Conservation (phyloP, 345 rosid species). For the Firmiana major region DNA sequence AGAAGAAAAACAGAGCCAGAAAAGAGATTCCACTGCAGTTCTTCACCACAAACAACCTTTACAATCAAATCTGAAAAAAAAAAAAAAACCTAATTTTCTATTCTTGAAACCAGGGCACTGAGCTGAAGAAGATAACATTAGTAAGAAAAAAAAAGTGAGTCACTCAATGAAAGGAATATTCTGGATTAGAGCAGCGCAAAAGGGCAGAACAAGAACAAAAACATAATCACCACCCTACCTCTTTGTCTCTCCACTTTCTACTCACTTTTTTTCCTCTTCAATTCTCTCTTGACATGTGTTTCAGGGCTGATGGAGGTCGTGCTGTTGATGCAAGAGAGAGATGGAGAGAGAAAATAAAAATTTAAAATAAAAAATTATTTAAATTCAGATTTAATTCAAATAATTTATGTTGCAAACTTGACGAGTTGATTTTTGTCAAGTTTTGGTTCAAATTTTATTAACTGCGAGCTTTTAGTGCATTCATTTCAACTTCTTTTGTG, state of each 20-base stretch:
- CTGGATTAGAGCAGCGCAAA: background rate
- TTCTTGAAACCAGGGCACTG: constrained; percentile 26
- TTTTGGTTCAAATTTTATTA: too few relatives aligned
- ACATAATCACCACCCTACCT: background rate
- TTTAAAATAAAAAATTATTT: background rate
- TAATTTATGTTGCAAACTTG: too few relatives aligned
- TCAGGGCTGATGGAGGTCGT: constrained; percentile 9
- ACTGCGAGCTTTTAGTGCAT: too few relatives aligned
- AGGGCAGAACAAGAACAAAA: background rate
- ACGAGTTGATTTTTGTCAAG: too few relatives aligned
- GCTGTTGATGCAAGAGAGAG: constrained; percentile 17
- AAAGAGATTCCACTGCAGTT: background rate
- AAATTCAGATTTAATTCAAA: too few relatives aligned
- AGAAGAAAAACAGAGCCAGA: background rate
- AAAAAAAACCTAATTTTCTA: constrained; percentile 20
- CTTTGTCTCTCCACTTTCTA: constrained; percentile 6
- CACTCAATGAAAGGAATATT: constrained; percentile 12
- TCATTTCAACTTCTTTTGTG: too few relatives aligned
- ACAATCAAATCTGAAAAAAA: constrained; percentile 30
- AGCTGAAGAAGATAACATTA: constrained; percentile 19
- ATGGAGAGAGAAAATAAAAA: background rate
- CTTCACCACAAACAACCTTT: background rate
- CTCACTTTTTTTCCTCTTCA: background rate
- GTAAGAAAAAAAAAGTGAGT: background rate
- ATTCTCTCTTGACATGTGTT: constrained; percentile 7